These are phyloP conservation scores for Castanea mollissima DNA, from an alignment of 306 rosid genomes.

Conservation along the genomic window DNA sequence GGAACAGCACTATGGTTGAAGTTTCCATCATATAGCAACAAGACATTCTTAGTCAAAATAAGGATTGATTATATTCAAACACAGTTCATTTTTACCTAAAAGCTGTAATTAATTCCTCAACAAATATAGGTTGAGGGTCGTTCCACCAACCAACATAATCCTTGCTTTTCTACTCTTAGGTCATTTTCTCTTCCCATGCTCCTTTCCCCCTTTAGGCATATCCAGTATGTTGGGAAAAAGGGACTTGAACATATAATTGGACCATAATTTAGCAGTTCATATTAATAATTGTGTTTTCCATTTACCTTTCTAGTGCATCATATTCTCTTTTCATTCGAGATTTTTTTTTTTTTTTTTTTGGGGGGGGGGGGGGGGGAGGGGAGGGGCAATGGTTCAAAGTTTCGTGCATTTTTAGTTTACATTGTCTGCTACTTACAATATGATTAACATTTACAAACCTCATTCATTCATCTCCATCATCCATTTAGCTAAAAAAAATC, in stretches of 20 bases:
- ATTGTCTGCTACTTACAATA: too few relatives aligned
- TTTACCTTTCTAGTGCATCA: neutral
- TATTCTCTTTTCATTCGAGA: neutral
- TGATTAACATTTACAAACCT: too few relatives aligned
- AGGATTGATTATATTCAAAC: slow-evolving; percentile 13
- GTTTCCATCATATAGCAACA: slow-evolving; percentile 22
- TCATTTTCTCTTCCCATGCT: slow-evolving; percentile 19
- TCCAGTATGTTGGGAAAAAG: neutral
- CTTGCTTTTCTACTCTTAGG: slow-evolving; percentile 27
- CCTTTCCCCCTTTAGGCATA: slow-evolving; percentile 3
- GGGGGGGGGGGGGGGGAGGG: too few relatives aligned
- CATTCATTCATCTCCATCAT: too few relatives aligned
- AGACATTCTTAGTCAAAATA: slow-evolving; percentile 35
- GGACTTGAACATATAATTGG: neutral
- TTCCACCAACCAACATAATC: slow-evolving; percentile 50
- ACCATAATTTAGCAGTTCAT: neutral
- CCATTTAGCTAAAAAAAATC: too few relatives aligned
- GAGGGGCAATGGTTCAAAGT: too few relatives aligned
- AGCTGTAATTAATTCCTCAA: slow-evolving; percentile 37
- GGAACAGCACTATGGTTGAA: neutral
- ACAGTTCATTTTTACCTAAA: slow-evolving; percentile 21
- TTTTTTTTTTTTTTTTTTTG: too few relatives aligned
- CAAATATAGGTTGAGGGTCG: slow-evolving; percentile 41
- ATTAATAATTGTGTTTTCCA: neutral
- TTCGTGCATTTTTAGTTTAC: too few relatives aligned